A percentile compares a stretch with the other conserved stretches of the same genome.
Conservation (phyloP, 257 asterid species). For the Penstemon newberryi region DNA sequence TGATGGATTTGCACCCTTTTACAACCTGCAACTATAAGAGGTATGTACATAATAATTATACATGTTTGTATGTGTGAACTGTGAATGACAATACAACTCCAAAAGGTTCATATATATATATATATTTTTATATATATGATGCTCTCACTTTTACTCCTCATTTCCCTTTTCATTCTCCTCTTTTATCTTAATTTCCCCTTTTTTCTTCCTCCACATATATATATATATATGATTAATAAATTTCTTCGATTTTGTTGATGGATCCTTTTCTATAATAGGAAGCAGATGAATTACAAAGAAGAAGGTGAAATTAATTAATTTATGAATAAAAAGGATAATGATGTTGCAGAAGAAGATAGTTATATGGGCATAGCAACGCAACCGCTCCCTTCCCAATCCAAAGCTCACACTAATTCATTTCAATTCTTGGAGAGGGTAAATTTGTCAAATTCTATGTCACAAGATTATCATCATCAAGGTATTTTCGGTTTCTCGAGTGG, state of each 20-base stretch:
- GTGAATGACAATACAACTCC: slow-evolving; percentile 15
- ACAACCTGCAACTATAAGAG: slow-evolving; percentile 72
- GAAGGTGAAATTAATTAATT: neutral
- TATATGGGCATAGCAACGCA: slow-evolving; percentile 61
- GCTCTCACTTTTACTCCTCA: slow-evolving; percentile 54
- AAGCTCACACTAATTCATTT: slow-evolving; percentile 27
- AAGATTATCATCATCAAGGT: slow-evolving; percentile 67
- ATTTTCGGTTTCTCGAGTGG: slow-evolving; percentile 78
- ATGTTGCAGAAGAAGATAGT: slow-evolving; percentile 39
- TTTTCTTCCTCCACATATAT: neutral
- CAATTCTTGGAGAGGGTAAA: slow-evolving; percentile 28
- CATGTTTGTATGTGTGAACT: slow-evolving; percentile 3
- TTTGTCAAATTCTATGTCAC: slow-evolving; percentile 62
- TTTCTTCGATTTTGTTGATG: slow-evolving; percentile 23
- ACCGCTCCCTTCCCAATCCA: slow-evolving; percentile 29
- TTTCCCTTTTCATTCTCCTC: slow-evolving; percentile 36
- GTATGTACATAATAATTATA: slow-evolving; percentile 43
- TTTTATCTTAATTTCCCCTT: slow-evolving; percentile 1
- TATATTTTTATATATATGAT: slow-evolving; percentile 5
- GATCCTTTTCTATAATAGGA: slow-evolving; percentile 21
- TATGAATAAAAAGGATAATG: slow-evolving; percentile 2
- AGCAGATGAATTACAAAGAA: slow-evolving; percentile 21
- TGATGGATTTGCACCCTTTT: slow-evolving; percentile 62
- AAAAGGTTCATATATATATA: slow-evolving; percentile 9
- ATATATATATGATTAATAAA: neutral